These are phyloP conservation scores for Cladosporium sp. DNA, from an alignment of 2,329 filamentous ascomycete species.

Conservation along the genomic window DNA sequence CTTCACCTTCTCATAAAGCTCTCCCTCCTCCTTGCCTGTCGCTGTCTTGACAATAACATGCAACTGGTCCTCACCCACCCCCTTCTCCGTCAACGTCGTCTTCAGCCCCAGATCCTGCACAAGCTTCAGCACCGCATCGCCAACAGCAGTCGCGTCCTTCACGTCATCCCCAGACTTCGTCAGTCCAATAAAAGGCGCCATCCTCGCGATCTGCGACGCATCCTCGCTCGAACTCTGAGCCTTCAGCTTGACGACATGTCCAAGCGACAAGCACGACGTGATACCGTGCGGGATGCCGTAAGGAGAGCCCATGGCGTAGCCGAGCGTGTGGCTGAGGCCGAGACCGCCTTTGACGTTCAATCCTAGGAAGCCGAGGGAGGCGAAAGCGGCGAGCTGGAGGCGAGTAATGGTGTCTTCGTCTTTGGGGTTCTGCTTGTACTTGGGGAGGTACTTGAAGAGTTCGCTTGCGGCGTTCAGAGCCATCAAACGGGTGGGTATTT, in stretches of 20 bases:
- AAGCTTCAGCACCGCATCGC: constrained; percentile 47
- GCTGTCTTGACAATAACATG: constrained; percentile 48
- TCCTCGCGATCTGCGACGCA: constrained; percentile 49
- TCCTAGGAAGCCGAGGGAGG: constrained; percentile 53
- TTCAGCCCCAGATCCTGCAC: constrained; percentile 49
- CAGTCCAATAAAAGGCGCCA: constrained; percentile 49
- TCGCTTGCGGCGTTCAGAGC: constrained; percentile 48
- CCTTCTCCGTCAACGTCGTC: constrained; percentile 50
- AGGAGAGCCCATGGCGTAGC: constrained; percentile 57
- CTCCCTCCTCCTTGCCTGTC: constrained; percentile 47
- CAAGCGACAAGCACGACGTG: constrained; percentile 57
- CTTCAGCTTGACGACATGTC: constrained; percentile 57
- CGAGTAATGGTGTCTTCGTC: constrained; percentile 54
- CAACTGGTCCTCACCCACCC: constrained; percentile 46
- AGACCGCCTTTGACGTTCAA: constrained; percentile 54
- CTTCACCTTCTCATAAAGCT: constrained; percentile 47
- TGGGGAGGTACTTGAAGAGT: constrained; percentile 52
- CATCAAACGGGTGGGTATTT: constrained; percentile 54
- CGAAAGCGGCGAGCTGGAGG: constrained; percentile 56
- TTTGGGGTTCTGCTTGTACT: constrained; percentile 49
- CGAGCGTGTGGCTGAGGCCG: constrained; percentile 47
- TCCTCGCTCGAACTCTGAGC: constrained; percentile 46
- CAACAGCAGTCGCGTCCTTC: constrained; percentile 49
- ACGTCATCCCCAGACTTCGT: constrained; percentile 42
- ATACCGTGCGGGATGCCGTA: constrained; percentile 60